Conservation (phyloP, 2,329 filamentous ascomycete species). For the Botrytis fragariae region DNA sequence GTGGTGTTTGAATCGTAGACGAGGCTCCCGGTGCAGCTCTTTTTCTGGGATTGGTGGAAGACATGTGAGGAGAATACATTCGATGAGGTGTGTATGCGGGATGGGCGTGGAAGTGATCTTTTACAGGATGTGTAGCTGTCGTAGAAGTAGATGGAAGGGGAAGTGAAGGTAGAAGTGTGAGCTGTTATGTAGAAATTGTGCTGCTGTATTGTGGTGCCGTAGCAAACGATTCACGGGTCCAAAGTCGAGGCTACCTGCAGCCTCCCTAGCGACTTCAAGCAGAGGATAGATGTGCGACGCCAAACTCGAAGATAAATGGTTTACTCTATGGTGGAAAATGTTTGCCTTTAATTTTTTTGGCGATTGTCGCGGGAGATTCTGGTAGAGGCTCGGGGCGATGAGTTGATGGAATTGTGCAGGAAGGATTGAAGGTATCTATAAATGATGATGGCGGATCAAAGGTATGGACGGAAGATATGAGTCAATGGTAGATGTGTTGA, state of each 20-base stretch:
- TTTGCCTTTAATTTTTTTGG: slow-evolving; percentile 20
- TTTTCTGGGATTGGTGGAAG: slow-evolving; percentile 59
- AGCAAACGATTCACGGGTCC: slow-evolving; percentile 10
- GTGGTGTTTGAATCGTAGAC: slow-evolving; percentile 56
- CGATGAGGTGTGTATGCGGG: slow-evolving; percentile 13
- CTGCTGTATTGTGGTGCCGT: slow-evolving; percentile 1
- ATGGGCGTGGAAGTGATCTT: not conserved
- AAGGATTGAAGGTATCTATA: slow-evolving; percentile 25
- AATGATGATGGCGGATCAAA: slow-evolving; percentile 23
- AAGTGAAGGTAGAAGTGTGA: not conserved
- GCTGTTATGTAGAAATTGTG: not conserved
- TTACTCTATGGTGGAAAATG: not conserved
- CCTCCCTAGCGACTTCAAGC: slow-evolving; percentile 32
- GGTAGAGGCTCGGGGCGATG: slow-evolving; percentile 23
- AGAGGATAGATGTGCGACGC: slow-evolving; percentile 19
- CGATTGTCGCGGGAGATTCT: slow-evolving; percentile 27
- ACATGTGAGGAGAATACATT: slow-evolving; percentile 32
- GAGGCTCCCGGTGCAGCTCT: slow-evolving; percentile 69
- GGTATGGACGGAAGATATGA: slow-evolving; percentile 27
- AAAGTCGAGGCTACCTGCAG: slow-evolving; percentile 37
- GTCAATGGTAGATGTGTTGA: slow-evolving; percentile 28
- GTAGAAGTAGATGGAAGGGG: not conserved
- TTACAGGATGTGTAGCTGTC: not conserved
- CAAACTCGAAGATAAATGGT: slow-evolving; percentile 23
- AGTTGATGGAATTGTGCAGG: slow-evolving; percentile 23